Percentiles rank a stretch among this genome's conserved stretches.
Conservation (phyloP, 2,329 filamentous ascomycete genomes). For the Curvularia sp. region DNA sequence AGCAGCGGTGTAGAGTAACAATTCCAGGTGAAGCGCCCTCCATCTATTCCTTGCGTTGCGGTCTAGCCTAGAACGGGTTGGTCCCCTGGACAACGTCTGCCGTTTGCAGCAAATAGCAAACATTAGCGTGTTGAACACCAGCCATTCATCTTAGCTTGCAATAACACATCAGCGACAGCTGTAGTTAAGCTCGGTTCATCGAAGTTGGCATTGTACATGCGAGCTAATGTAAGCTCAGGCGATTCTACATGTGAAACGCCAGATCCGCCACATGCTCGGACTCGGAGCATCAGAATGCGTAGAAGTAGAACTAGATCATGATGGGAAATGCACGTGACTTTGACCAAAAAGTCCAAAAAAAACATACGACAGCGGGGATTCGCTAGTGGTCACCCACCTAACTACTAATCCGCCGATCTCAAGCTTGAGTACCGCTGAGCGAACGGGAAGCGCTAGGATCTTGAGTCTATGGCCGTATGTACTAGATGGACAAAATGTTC, state of each 20-base stretch:
- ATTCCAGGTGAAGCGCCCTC: slow-evolving; percentile 31
- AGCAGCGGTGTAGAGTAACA: slow-evolving; percentile 31
- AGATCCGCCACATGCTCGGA: background rate
- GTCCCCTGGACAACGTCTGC: slow-evolving; percentile 19
- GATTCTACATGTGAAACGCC: no score
- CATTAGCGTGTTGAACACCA: slow-evolving; percentile 17
- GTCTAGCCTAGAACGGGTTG: slow-evolving; percentile 9
- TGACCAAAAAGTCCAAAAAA: no score
- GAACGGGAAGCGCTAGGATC: no score
- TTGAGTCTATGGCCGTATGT: no score
- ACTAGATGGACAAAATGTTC: no score
- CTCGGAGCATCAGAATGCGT: background rate
- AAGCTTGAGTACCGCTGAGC: no score
- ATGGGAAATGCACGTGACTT: no score
- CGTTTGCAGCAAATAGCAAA: slow-evolving; percentile 26
- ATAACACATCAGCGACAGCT: background rate
- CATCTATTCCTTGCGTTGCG: slow-evolving; percentile 22
- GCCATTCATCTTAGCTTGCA: background rate
- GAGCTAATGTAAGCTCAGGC: no score
- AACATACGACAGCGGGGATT: no score
- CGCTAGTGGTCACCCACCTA: no score
- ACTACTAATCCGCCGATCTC: no score
- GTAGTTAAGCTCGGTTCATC: no score
- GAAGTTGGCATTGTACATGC: background rate
- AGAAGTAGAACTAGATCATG: background rate